Base-by-base conservation (phyloP, 2,329 filamentous ascomycete genomes). In the Leptographium lundbergii region DNA sequence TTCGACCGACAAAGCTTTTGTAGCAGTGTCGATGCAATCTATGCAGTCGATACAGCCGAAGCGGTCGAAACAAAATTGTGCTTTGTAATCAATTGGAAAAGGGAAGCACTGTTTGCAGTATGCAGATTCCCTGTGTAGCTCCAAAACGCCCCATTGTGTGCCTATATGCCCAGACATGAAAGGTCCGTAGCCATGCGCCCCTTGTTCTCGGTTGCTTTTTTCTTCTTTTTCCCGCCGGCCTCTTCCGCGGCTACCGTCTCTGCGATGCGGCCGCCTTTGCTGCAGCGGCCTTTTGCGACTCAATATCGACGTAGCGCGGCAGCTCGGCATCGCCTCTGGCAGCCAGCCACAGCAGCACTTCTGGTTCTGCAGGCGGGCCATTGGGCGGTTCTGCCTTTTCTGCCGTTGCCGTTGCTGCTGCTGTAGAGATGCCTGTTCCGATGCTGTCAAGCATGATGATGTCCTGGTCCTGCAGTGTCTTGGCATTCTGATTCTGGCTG, bases 341-440 rank as follows among this genome's bases (percentile, higher is more conserved):
- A 25, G 68, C 69, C 60, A 78, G 74, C 74, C 75, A 78, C 39
- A 80, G 67, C 57, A 78, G 56, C 59, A 75, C 72, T 65, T 80
- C 77, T 19, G 73, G 74, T 65, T 78, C 74, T 1, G 73, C 69
- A 0, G 61, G 56, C 17, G 59, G 60, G 0, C 70, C 73, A 27
- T 66, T 69, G 7, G 67, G 67, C 14, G 63, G 66, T 54, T 56
- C 58, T 52, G 56, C 57, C 60, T 14, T 39, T 39, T 6, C 36
- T 39, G 66, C 60, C 5, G 73, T 72, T 0, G 70, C 66, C 4
- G 66, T 63, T 24, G 60, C 63, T 6, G 56, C 59, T 4, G 54
- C 54, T 24, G 3, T 36, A 13, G 10, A 58, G 7, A 51, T 60
- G 60, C 13, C 17, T 14, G 54, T 60, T 60, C 10, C 19, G 42